These are phyloP conservation scores for Suillus cothurnatus DNA, from an alignment of 768 basidiomycete genomes.

Conservation along the genomic window DNA sequence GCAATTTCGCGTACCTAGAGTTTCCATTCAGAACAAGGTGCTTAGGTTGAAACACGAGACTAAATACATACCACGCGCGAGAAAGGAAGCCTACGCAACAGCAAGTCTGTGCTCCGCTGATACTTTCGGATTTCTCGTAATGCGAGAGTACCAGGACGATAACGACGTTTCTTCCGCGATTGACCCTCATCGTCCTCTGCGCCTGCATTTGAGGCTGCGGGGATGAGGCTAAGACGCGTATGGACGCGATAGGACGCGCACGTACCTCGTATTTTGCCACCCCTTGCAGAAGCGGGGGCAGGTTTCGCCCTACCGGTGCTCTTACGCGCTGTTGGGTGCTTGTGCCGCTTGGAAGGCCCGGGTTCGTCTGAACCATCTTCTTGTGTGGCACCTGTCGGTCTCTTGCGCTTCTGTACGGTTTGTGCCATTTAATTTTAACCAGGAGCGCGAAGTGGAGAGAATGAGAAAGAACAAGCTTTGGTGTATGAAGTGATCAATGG, in stretches of 20 bases:
- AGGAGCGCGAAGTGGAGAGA: constrained; percentile 9
- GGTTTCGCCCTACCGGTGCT: constrained; percentile 74
- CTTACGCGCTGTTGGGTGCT: constrained; percentile 74
- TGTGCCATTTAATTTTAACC: constrained; percentile 56
- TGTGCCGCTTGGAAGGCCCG: constrained; percentile 47
- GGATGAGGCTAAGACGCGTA: constrained; percentile 6
- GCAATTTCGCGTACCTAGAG: constrained; percentile 95
- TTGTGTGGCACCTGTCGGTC: constrained; percentile 47
- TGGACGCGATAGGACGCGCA: constrained; percentile 15
- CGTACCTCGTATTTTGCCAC: constrained; percentile 29
- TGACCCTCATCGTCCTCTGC: constrained; percentile 23
- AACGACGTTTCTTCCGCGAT: constrained; percentile 60
- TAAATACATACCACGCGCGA: constrained; percentile 76
- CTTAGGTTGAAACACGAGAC: not conserved
- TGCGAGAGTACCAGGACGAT: constrained; percentile 87
- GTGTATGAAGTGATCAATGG: constrained; percentile 1
- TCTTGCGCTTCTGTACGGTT: constrained; percentile 58
- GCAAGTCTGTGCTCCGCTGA: constrained; percentile 89
- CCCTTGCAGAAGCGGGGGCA: constrained; percentile 17
- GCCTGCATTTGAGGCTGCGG: constrained; percentile 24
- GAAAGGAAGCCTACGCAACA: constrained; percentile 88
- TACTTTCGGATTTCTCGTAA: constrained; percentile 93
- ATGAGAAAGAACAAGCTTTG: not conserved
- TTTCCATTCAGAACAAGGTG: constrained; percentile 4
- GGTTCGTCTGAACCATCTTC: constrained; percentile 32